phyloP scores from a whole-genome alignment of 202 grass and related monocot species.

The Carex arenaria region DNA sequence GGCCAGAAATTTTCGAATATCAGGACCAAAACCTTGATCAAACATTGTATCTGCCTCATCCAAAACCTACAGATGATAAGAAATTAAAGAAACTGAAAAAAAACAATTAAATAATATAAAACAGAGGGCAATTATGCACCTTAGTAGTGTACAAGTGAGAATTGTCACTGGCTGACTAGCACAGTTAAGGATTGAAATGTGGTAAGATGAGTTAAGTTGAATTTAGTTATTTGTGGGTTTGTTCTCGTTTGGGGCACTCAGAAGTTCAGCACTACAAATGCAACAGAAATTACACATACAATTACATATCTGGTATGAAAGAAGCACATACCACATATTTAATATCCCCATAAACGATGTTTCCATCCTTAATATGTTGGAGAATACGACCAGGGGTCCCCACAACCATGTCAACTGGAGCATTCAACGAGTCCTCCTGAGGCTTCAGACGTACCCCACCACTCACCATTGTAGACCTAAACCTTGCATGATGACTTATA shows the following conservation, averaged over 20 bases:
- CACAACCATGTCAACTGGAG: conserved; percentile 86
- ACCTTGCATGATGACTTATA: conserved; percentile 90
- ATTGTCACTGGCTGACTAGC: background rate
- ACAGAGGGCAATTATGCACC: background rate
- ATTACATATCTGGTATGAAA: background rate
- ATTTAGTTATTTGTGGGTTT: background rate
- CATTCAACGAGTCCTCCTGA: conserved; percentile 90
- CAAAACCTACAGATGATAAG: conserved; percentile 45
- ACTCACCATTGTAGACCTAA: conserved; percentile 85
- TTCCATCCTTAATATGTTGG: conserved; percentile 90
- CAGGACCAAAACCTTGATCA: conserved; percentile 95
- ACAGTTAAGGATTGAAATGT: background rate
- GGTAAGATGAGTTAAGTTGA: background rate
- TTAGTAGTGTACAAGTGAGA: background rate
- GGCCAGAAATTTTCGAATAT: conserved; percentile 80
- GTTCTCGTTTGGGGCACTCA: conserved; percentile 10
- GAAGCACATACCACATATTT: conserved; percentile 75
- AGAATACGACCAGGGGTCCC: conserved; percentile 92
- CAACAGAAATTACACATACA: background rate
- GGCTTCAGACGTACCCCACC: conserved; percentile 79
- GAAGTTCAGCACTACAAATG: conserved; percentile 14
- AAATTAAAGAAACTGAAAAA: background rate
- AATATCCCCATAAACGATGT: conserved; percentile 92
- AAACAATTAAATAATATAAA: background rate
- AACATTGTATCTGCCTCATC: conserved; percentile 99